A percentile compares a stretch with the other conserved stretches of the same genome.
Evolutionary conservation across 2,329 filamentous ascomycete species (phyloP).

Genomic region (Colletotrichum tamarilloi): DNA sequence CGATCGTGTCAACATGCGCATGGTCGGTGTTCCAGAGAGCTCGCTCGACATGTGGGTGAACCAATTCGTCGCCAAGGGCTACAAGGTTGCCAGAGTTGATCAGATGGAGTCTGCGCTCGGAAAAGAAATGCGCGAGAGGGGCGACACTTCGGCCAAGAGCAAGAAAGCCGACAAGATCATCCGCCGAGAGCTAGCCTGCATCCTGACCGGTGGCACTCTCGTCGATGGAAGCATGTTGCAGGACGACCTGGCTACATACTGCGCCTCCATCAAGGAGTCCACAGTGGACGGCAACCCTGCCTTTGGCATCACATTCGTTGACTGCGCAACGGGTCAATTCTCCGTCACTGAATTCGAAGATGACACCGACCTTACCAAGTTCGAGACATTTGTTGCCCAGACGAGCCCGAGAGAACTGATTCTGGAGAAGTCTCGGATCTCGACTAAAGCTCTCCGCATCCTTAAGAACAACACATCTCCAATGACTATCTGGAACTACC

Average conservation of each 20-base stretch:
- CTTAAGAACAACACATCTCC: conserved; percentile 95
- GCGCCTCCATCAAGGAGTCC: conserved; percentile 91
- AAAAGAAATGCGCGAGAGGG: conserved; percentile 98
- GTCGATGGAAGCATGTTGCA: conserved; percentile 98
- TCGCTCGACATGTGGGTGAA: conserved; percentile 98
- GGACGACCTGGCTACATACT: conserved; percentile 97
- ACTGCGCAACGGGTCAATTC: conserved; percentile 96
- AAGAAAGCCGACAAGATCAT: conserved; percentile 93
- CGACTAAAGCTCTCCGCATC: conserved; percentile 89
- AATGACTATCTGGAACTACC: conserved; percentile 93
- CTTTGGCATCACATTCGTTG: conserved; percentile 94
- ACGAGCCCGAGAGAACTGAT: conserved; percentile 89
- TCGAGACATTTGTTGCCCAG: conserved; percentile 96
- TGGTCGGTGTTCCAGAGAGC: conserved; percentile 97
- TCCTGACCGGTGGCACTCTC: conserved; percentile 90
- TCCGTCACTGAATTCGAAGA: conserved; percentile 92
- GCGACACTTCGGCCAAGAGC: conserved; percentile 66
- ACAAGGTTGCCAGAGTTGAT: conserved; percentile 95
- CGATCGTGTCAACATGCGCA: conserved; percentile 98
- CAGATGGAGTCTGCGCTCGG: conserved; percentile 95
- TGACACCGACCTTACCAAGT: conserved; percentile 93
- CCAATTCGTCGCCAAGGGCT: conserved; percentile 97
- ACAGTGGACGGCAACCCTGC: conserved; percentile 78
- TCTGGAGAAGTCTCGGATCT: conserved; percentile 87
- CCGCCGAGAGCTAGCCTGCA: conserved; percentile 86